Evolutionary conservation across 352 stramenopile genomes (phyloP).

Genomic region (Globisporangium echinulatum): DNA sequence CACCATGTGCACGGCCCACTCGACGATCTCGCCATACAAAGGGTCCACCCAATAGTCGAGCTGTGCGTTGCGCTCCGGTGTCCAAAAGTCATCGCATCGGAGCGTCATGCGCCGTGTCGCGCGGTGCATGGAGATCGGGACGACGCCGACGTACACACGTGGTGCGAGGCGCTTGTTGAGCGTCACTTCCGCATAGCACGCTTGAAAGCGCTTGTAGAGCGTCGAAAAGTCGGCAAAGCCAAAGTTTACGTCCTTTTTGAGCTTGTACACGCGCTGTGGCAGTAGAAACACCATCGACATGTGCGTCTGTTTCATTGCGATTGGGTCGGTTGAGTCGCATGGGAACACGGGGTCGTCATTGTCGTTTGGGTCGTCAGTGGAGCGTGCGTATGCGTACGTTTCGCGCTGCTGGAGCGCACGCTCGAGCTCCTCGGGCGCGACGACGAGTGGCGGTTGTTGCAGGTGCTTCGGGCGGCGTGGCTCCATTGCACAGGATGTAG

Average conservation of each 20-base stretch:
- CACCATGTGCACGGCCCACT: constrained; percentile 74
- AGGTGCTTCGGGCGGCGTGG: constrained; percentile 59
- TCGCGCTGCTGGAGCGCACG: constrained; percentile 24
- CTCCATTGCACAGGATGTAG: constrained; percentile 29
- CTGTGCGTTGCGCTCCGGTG: constrained; percentile 45
- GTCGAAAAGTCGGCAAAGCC: constrained; percentile 70
- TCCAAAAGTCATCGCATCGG: constrained; percentile 63
- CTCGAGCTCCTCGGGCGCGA: constrained; percentile 37
- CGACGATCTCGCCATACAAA: constrained; percentile 60
- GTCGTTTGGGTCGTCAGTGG: not conserved
- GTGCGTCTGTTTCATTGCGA: constrained; percentile 59
- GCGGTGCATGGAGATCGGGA: constrained; percentile 60
- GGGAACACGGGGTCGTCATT: constrained; percentile 20
- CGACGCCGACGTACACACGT: constrained; percentile 57
- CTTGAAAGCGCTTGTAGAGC: constrained; percentile 67
- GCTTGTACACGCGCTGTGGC: constrained; percentile 55
- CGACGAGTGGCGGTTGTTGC: constrained; percentile 44
- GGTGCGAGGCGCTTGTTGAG: constrained; percentile 66
- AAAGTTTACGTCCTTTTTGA: constrained; percentile 74
- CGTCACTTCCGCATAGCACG: constrained; percentile 61
- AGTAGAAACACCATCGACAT: constrained; percentile 71
- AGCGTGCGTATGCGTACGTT: constrained; percentile 23
- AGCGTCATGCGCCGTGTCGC: constrained; percentile 41
- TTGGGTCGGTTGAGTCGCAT: constrained; percentile 1
- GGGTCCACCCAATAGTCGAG: constrained; percentile 66